Conservation (phyloP, 768 basidiomycete species). For the Phanerodontia chrysosporium region DNA sequence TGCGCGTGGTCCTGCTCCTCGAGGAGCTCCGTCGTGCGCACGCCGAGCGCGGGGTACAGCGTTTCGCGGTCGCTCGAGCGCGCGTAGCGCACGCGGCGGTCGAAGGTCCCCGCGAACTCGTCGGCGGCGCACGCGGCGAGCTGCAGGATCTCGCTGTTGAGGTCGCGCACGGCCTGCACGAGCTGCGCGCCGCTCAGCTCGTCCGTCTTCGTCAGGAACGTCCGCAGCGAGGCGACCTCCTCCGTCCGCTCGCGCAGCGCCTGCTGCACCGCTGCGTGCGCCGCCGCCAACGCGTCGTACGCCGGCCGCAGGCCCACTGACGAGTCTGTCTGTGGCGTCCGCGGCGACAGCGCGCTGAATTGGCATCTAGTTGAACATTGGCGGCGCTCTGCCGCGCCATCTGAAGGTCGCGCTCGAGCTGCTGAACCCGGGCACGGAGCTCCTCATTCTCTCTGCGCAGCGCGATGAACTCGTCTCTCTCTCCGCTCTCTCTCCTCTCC, state of each 20-base stretch:
- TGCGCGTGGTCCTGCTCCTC: slow-evolving; percentile 24
- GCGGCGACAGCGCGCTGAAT: slow-evolving; percentile 13
- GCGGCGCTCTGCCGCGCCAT: slow-evolving; percentile 13
- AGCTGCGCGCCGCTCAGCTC: slow-evolving; percentile 31
- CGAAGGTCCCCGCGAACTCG: slow-evolving; percentile 23
- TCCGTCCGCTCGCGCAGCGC: slow-evolving; percentile 25
- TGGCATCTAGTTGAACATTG: slow-evolving; percentile 14
- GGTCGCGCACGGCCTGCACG: slow-evolving; percentile 29
- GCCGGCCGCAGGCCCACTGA: slow-evolving; percentile 16
- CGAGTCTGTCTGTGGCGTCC: slow-evolving; percentile 13
- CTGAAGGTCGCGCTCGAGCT: slow-evolving; percentile 20
- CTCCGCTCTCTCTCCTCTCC: background rate
- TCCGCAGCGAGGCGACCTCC: slow-evolving; percentile 28
- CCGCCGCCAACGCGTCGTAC: slow-evolving; percentile 21
- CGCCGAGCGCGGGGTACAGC: slow-evolving; percentile 24
- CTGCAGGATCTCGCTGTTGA: slow-evolving; percentile 32
- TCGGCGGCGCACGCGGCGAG: slow-evolving; percentile 30
- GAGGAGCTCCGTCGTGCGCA: slow-evolving; percentile 25
- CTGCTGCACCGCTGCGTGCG: slow-evolving; percentile 21
- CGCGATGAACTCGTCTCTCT: slow-evolving; percentile 15
- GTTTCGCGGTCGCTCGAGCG: slow-evolving; percentile 25
- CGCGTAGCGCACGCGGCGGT: slow-evolving; percentile 17
- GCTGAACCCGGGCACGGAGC: slow-evolving; percentile 9
- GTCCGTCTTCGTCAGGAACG: slow-evolving; percentile 33
- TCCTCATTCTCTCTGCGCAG: slow-evolving; percentile 24